phyloP scores from a whole-genome alignment of 805 yeast genomes.

The Candida yuanshanica region DNA sequence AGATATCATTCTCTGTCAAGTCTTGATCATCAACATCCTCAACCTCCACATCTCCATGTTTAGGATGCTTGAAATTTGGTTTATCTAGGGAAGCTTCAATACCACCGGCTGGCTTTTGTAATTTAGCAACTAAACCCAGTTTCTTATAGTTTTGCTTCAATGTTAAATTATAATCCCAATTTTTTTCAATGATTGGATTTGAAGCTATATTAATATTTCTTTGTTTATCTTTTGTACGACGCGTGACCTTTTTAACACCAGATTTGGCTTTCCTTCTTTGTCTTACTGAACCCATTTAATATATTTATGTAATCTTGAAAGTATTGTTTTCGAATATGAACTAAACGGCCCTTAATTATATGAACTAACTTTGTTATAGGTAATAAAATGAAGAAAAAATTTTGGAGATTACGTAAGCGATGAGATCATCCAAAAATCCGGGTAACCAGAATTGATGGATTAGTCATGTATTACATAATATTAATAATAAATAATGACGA shows the following conservation, averaged over 20 bases:
- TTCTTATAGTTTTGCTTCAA: conserved; percentile 80
- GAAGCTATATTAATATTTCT: conserved; percentile 59
- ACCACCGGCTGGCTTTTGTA: conserved; percentile 77
- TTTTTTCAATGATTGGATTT: conserved; percentile 77
- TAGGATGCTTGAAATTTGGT: conserved; percentile 29
- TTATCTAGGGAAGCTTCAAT: conserved; percentile 49
- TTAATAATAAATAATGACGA: too few species aligned
- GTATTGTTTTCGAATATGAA: too few species aligned
- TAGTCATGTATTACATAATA: too few species aligned
- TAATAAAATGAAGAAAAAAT: too few species aligned
- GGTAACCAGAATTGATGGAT: too few species aligned
- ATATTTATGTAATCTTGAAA: background rate
- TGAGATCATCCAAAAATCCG: background rate
- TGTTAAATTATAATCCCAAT: conserved; percentile 86
- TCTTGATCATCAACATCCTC: conserved; percentile 22
- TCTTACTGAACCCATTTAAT: conserved; percentile 72
- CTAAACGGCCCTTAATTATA: background rate
- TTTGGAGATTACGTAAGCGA: background rate
- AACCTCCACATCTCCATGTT: conserved; percentile 17
- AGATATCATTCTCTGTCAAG: conserved; percentile 48
- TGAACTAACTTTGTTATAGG: background rate
- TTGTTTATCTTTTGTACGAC: conserved; percentile 65
- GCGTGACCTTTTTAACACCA: conserved; percentile 61
- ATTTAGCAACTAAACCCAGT: conserved; percentile 66
- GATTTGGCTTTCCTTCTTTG: conserved; percentile 79